Evolutionary conservation across 345 rosid genomes (phyloP).

Genomic region (Carallia brachiata): DNA sequence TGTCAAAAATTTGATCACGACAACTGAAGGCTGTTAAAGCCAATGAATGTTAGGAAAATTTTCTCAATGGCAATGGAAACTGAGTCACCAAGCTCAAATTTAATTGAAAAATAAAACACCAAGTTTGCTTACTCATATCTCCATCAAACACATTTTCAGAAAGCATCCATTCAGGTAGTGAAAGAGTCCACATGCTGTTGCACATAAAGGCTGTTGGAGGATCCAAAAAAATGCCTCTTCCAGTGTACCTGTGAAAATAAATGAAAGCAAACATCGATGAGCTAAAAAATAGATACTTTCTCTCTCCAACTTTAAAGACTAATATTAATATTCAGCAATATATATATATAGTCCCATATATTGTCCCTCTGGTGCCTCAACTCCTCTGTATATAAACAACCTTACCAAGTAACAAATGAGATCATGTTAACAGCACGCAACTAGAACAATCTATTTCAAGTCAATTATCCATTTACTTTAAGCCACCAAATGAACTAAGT

Average conservation of each 20-base stretch:
- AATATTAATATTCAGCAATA: too few relatives aligned
- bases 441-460: too few relatives aligned
- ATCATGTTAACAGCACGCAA: too few relatives aligned
- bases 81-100: constrained; percentile 7
- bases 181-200: constrained; percentile 60
- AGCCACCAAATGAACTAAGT: too few relatives aligned
- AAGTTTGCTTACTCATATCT: constrained; percentile 42
- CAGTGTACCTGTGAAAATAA: constrained; percentile 64
- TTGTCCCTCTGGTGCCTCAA: too few relatives aligned
- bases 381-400: too few relatives aligned
- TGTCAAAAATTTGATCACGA: constrained; percentile 61
- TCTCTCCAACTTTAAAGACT: too few relatives aligned
- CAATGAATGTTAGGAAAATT: constrained; percentile 17
- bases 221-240: constrained; percentile 89
- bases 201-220: constrained; percentile 78
- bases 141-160: constrained; percentile 24
- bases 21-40: constrained; percentile 55
- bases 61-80: constrained; percentile 9
- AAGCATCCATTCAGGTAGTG: constrained; percentile 54
- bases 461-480: too few relatives aligned
- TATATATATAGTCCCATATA: too few relatives aligned
- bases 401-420: too few relatives aligned
- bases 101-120: constrained; percentile 2
- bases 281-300: too few relatives aligned
- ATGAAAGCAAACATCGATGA: neutral